phyloP scores from a whole-genome alignment of 139 green algal species.

The Choricystis sp. region DNA sequence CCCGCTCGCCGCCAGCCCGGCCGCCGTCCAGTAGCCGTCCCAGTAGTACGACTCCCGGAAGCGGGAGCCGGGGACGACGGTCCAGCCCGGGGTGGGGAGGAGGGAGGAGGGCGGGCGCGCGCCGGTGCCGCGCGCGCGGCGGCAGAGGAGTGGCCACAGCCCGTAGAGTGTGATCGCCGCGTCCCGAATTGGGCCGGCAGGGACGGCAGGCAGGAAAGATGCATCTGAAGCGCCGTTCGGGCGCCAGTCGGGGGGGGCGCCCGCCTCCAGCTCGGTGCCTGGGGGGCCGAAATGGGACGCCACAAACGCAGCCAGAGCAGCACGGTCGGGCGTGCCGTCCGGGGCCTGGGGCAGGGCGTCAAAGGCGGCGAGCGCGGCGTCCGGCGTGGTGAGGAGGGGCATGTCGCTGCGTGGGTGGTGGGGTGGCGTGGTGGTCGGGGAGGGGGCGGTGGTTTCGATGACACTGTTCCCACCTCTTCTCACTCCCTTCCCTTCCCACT shows the following conservation, averaged over 20 bases:
- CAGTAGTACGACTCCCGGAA: constrained; percentile 83
- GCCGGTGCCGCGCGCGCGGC: constrained; percentile 2
- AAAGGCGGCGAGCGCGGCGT: constrained; percentile 7
- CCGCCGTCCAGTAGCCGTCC: constrained; percentile 72
- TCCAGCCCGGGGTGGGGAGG: constrained; percentile 49
- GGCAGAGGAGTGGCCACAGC: constrained; percentile 24
- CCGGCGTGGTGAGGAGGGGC: constrained; percentile 6
- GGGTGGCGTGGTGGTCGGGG: background rate
- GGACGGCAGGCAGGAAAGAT: constrained; percentile 16
- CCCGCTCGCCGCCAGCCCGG: constrained; percentile 58
- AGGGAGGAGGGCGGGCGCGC: constrained; percentile 31
- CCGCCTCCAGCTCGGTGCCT: background rate
- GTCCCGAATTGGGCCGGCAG: background rate
- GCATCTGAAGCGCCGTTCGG: constrained; percentile 3
- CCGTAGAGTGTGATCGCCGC: constrained; percentile 20
- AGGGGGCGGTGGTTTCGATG: background rate
- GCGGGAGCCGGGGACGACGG: constrained; percentile 64
- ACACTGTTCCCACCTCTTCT: too few relatives aligned
- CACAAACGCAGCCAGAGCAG: constrained; percentile 5
- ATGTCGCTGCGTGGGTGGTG: constrained; percentile 9
- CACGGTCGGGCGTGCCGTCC: background rate
- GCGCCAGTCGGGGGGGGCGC: background rate
- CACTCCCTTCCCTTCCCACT: too few relatives aligned
- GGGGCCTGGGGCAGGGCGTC: background rate
- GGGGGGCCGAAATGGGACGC: constrained; percentile 3